Percentiles rank a stretch among this genome's conserved stretches.
Evolutionary conservation across 2,329 filamentous ascomycete genomes (phyloP).

Genomic region (Talaromyces pinophilus): DNA sequence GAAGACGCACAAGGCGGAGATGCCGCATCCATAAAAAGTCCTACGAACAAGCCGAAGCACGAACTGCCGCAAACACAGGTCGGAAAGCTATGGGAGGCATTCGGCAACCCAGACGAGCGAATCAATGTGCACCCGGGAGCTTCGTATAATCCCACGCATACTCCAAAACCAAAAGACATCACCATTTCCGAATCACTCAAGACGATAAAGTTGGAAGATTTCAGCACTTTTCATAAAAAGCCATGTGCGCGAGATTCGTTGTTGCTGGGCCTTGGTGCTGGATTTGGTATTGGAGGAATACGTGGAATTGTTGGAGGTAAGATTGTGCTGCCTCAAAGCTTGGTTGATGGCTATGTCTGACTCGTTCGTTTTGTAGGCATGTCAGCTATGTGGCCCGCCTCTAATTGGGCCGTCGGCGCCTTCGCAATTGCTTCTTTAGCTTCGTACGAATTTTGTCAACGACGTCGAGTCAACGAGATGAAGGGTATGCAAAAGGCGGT

Average conservation of each 20-base stretch:
- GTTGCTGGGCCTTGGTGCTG: conserved; percentile 77
- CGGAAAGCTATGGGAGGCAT: conserved; percentile 51
- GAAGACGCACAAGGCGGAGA: conserved; percentile 40
- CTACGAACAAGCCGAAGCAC: conserved; percentile 41
- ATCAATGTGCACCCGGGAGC: conserved; percentile 59
- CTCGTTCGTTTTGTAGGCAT: conserved; percentile 27
- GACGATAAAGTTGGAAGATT: conserved; percentile 56
- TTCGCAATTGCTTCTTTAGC: conserved; percentile 70
- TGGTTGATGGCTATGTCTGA: background rate
- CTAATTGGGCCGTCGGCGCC: conserved; percentile 81
- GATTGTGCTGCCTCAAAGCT: conserved; percentile 29
- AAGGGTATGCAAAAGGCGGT: conserved; percentile 82
- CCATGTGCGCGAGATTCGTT: conserved; percentile 84
- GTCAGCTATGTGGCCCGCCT: conserved; percentile 65
- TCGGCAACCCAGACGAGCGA: conserved; percentile 51
- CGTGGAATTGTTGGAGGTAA: conserved; percentile 75
- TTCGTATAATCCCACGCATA: conserved; percentile 62
- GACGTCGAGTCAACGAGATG: conserved; percentile 70
- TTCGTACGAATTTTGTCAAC: conserved; percentile 83
- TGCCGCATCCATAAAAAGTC: conserved; percentile 15
- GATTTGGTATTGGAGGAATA: conserved; percentile 72
- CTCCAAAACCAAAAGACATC: conserved; percentile 43
- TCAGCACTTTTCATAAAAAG: conserved; percentile 66
- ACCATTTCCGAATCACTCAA: conserved; percentile 45
- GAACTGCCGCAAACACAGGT: conserved; percentile 49